Evolutionary conservation across 192 early-diverging fungal species (phyloP).

Genomic region (Gryganskiella cystojenkinii): DNA sequence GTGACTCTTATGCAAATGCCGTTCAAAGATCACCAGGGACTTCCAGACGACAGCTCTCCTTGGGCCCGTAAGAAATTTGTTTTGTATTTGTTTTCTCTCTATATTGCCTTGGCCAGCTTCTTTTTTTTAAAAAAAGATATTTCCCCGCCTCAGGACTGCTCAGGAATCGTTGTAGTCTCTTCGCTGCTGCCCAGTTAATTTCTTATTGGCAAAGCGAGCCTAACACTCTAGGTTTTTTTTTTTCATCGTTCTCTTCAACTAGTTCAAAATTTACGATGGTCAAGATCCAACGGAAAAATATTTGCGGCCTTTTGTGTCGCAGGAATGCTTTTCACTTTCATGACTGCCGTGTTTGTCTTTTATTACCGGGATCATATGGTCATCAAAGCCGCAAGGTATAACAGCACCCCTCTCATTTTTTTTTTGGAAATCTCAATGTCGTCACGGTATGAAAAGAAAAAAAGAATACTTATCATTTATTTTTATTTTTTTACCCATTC

Average conservation of each 20-base stretch:
- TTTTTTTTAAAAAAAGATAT: too few species aligned
- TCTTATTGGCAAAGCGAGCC: too few species aligned
- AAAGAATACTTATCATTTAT: background rate
- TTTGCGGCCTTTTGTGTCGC: constrained; percentile 24
- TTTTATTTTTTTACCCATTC: background rate
- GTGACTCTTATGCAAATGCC: background rate
- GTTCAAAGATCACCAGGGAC: background rate
- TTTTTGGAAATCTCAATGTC: too few species aligned
- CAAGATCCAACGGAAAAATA: constrained; percentile 30
- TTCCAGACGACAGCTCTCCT: constrained; percentile 5
- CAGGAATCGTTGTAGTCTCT: too few species aligned
- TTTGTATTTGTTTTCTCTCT: too few species aligned
- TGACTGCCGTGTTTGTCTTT: constrained; percentile 34
- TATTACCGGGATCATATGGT: constrained; percentile 40
- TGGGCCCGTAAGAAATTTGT: constrained; percentile 9
- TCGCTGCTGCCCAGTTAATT: too few species aligned
- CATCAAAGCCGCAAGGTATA: constrained; percentile 61
- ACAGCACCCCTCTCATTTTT: too few species aligned
- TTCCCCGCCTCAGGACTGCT: too few species aligned
- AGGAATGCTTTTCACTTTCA: constrained; percentile 38
- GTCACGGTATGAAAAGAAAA: too few species aligned
- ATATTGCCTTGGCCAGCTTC: too few species aligned
- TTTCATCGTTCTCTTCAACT: background rate
- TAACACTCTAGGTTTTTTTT: too few species aligned
- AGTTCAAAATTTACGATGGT: constrained; percentile 26